Conservation (phyloP, 345 rosid genomes). For the Aegle marmelos region DNA sequence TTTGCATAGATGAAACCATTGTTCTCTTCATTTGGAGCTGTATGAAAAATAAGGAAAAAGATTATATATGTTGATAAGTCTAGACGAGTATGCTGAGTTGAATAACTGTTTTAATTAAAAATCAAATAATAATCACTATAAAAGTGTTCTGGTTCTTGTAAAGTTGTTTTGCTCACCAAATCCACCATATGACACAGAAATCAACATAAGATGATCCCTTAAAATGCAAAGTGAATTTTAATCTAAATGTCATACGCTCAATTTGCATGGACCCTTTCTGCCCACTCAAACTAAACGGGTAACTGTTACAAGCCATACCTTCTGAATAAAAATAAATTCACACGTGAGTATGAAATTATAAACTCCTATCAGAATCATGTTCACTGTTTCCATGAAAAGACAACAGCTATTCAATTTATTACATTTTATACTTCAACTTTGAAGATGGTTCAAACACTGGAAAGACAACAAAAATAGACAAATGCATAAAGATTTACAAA, state of each 20-base stretch:
- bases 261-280: background rate
- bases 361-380: background rate
- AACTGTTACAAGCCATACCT: background rate
- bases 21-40: conserved; percentile 60
- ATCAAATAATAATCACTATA: background rate
- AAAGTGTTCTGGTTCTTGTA: background rate
- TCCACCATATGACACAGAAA: background rate
- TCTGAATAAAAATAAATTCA: background rate
- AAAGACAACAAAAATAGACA: background rate
- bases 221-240: background rate
- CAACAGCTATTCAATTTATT: background rate
- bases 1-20: conserved; percentile 87
- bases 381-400: background rate
- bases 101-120: conserved; percentile 11
- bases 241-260: background rate
- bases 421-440: background rate
- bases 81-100: background rate
- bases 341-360: background rate
- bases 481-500: conserved; percentile 4
- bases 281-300: background rate
- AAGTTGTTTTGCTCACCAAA: background rate
- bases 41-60: conserved; percentile 13
- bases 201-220: background rate
- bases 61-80: conserved; percentile 9
- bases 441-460: background rate